Evolutionary conservation across 208 protist genomes (phyloP).

Genomic region (Novymonas esmeraldas): DNA sequence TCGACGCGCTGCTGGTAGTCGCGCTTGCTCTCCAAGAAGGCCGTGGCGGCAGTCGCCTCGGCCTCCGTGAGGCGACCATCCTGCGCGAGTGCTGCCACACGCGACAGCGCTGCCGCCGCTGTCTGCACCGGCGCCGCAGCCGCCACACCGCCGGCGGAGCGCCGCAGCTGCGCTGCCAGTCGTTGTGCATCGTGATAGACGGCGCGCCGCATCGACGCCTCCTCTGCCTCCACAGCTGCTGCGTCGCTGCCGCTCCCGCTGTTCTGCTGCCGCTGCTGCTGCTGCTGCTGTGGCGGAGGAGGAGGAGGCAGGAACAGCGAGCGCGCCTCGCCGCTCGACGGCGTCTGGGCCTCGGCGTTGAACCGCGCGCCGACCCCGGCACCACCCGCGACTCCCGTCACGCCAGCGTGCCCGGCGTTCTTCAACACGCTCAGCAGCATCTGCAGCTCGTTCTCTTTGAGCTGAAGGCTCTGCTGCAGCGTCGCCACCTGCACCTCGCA

Average conservation of each 20-base stretch:
- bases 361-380: slow-evolving; percentile 39
- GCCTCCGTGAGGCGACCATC: slow-evolving; percentile 41
- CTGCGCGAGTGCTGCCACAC: slow-evolving; percentile 33
- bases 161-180: slow-evolving; percentile 17
- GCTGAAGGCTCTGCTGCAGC: slow-evolving; percentile 81
- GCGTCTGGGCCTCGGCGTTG: slow-evolving; percentile 30
- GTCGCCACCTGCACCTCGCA: slow-evolving; percentile 55
- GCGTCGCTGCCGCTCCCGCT: not conserved
- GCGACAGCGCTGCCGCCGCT: slow-evolving; percentile 20
- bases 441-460: slow-evolving; percentile 94
- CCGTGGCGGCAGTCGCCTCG: slow-evolving; percentile 48
- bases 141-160: not conserved
- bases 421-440: slow-evolving; percentile 89
- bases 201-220: slow-evolving; percentile 8
- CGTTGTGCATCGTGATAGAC: slow-evolving; percentile 19
- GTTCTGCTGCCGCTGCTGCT: not conserved
- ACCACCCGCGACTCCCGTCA: slow-evolving; percentile 63
- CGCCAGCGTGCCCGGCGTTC: slow-evolving; percentile 32
- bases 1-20: slow-evolving; percentile 50
- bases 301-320: no score
- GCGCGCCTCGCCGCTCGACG: not conserved
- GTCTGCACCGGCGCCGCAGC: not conserved
- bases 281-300: no score
- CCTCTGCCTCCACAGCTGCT: not conserved
- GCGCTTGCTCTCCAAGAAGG: slow-evolving; percentile 57